These are phyloP conservation scores for Thielaviopsis punctulata DNA, from an alignment of 2,329 filamentous ascomycete genomes.

Conservation along the genomic window DNA sequence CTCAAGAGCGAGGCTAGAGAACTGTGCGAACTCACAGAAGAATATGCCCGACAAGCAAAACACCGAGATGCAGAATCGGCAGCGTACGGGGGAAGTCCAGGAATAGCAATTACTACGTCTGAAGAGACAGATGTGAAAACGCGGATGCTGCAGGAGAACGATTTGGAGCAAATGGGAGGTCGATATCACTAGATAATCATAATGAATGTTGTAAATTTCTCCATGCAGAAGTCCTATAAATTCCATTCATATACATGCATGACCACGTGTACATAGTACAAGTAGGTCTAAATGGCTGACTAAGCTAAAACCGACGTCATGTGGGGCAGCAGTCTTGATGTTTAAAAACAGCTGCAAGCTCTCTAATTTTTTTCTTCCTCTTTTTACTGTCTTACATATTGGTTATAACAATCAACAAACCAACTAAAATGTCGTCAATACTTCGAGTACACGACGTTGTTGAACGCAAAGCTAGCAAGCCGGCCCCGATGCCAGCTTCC, in stretches of 20 bases:
- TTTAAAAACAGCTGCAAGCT: not conserved
- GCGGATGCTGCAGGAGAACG: slow-evolving; percentile 1
- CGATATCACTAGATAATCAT: slow-evolving; percentile 6
- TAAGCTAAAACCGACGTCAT: not conserved
- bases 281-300: not conserved
- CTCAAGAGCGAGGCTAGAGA: not conserved
- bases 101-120: not conserved
- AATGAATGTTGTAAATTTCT: no score
- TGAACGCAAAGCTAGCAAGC: slow-evolving; percentile 40
- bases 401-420: not conserved
- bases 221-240: no score
- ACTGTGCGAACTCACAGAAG: not conserved
- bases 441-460: slow-evolving; percentile 60
- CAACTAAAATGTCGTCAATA: slow-evolving; percentile 11
- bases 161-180: slow-evolving; percentile 5
- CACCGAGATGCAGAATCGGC: not conserved
- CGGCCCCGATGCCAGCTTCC: slow-evolving; percentile 41
- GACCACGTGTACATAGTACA: no score
- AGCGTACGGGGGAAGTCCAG: not conserved
- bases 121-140: not conserved
- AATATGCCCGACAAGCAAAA: not conserved
- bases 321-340: not conserved
- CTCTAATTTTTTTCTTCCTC: not conserved
- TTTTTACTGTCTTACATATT: not conserved
- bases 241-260: no score